phyloP scores from a whole-genome alignment of 257 asterid genomes.

The Penstemon newberryi region DNA sequence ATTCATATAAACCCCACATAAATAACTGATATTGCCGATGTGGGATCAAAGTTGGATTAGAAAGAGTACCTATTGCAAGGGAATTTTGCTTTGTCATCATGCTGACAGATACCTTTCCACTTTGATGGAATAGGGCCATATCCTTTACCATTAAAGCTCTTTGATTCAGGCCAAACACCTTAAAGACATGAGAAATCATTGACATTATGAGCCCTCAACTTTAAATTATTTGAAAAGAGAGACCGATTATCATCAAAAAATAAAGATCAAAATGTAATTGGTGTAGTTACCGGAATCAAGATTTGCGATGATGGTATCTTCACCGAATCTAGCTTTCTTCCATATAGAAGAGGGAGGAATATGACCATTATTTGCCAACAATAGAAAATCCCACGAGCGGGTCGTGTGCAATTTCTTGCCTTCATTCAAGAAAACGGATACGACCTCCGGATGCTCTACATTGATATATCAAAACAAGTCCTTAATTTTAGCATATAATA shows the following conservation, averaged over 20 bases:
- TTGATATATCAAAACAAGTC: not conserved
- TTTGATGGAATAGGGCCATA: constrained; percentile 68
- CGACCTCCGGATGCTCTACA: constrained; percentile 62
- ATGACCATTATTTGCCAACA: constrained; percentile 44
- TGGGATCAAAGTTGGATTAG: too few relatives aligned
- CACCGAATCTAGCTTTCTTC: constrained; percentile 60
- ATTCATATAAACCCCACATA: too few relatives aligned
- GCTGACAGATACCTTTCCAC: constrained; percentile 76
- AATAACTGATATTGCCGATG: too few relatives aligned
- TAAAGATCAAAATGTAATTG: too few relatives aligned
- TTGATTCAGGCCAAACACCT: constrained; percentile 89
- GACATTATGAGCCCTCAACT: not conserved
- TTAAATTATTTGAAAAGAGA: not conserved
- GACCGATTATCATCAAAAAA: not conserved
- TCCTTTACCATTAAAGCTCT: constrained; percentile 67
- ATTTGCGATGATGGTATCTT: constrained; percentile 61
- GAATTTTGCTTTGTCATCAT: constrained; percentile 4
- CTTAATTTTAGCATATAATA: not conserved
- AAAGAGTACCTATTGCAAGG: constrained; percentile 60
- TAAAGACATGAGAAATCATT: constrained; percentile 5
- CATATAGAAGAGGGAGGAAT: constrained; percentile 46
- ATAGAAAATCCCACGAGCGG: constrained; percentile 73
- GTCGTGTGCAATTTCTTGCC: constrained; percentile 65
- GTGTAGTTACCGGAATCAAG: constrained; percentile 55
- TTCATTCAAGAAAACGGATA: constrained; percentile 53